Evolutionary conservation across 495 filamentous ascomycete genomes (phyloP), one percentile per base, ranked within the genome.

Genomic region (Penicillium coprophilum): DNA sequence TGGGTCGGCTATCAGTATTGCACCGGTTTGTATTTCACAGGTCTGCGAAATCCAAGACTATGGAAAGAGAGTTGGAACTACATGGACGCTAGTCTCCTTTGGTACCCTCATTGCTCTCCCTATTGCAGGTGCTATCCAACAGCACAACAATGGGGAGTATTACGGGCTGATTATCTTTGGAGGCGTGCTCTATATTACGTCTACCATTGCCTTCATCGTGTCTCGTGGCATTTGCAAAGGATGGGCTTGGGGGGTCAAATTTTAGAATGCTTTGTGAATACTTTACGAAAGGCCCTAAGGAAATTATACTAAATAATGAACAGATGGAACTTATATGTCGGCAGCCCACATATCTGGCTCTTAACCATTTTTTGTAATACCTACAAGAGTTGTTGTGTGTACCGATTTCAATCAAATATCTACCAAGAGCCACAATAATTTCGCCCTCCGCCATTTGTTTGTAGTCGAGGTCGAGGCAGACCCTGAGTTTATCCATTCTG

Each of bases 21-120:
- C 81, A 12, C 85, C 85, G 0, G 83, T 87, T 10, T 81, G 83
- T 48, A 73, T 88, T 6, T 80, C 82, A 6, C 77, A 81, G 50
- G 69, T 88, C 12, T 87, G 82, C 56, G 67, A 71, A 21, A 82
- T 78, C 8, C 72, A 83, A 48, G 67, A 85, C 17, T 87, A 83
- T 58, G 86, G 86, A 1, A 74, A 81, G 60, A 82, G 82, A 47
- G 87, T 81, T 59, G 86, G 83, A 1, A 86, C 83, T 0, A 77
- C 77, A 17, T 88, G 83, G 58, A 81, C 78, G 0, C 56, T 88
- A 4, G 80, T 80, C 6, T 82, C 80, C 24, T 56, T 87, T 48
- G 83, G 82, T 4, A 80, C 74, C 2, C 73, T 96, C 20, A 89
- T 84, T 6, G 88, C 88, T 3, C 82, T 95, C 27, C 91, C 91